Conservation (phyloP, 768 basidiomycete species). For the Cystobasidium ongulense region DNA sequence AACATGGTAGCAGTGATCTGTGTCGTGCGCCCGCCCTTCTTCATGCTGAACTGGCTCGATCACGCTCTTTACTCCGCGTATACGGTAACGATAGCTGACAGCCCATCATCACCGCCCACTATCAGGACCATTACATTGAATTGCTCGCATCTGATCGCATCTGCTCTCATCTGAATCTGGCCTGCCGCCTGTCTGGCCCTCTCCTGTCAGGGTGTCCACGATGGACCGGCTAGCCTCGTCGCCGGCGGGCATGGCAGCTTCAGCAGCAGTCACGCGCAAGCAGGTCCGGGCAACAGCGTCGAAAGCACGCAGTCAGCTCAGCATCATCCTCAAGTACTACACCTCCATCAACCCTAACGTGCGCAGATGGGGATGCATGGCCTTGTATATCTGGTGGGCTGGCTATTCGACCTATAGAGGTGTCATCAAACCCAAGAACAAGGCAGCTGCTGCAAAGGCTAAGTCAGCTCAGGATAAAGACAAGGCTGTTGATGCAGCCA, state of each 20-base stretch:
- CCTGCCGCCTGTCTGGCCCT: not conserved
- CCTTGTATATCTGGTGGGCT: constrained; percentile 14
- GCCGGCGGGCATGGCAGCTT: not conserved
- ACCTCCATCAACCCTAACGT: not conserved
- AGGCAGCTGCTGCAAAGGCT: not conserved
- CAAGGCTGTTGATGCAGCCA: not conserved
- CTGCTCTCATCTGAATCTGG: not conserved
- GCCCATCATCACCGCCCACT: no score
- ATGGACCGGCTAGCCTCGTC: not conserved
- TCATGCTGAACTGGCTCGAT: no score
- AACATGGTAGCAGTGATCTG: no score
- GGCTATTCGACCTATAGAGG: constrained; percentile 13
- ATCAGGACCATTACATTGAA: no score
- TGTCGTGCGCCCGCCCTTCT: no score
- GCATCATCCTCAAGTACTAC: not conserved
- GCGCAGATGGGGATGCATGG: constrained; percentile 3
- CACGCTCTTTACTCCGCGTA: no score
- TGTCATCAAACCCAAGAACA: constrained; percentile 11
- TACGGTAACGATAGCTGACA: no score
- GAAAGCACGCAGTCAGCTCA: not conserved
- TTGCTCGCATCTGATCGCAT: no score
- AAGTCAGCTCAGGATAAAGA: not conserved
- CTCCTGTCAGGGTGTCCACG: not conserved
- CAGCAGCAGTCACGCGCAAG: not conserved
- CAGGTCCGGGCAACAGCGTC: not conserved